Percentiles rank a stretch among this genome's conserved stretches.
Conservation (phyloP, 148 eudicot genomes). For the Cornus florida region DNA sequence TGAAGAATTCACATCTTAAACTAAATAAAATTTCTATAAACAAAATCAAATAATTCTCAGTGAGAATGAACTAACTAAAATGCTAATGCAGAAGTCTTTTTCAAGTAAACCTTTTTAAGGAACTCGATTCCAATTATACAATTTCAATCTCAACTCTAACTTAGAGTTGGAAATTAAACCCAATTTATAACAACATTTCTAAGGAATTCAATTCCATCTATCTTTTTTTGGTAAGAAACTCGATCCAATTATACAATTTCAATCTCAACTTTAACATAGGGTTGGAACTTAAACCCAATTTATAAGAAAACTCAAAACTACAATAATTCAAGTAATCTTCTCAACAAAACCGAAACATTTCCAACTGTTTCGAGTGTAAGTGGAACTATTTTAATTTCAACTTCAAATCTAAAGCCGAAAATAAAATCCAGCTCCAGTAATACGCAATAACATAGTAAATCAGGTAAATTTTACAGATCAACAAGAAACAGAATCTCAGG, state of each 20-base stretch:
- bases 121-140: not conserved
- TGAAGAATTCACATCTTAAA: not conserved
- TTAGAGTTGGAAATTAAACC: not conserved
- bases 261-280: not conserved
- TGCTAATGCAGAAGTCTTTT: conserved; percentile 3
- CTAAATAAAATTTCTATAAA: not conserved
- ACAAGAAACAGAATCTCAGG: not conserved
- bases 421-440: not conserved
- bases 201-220: not conserved
- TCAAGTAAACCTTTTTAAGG: not conserved
- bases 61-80: conserved; percentile 11
- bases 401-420: not conserved
- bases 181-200: not conserved
- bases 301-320: not conserved
- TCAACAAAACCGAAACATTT: not conserved
- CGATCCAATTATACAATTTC: not conserved
- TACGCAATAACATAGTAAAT: not conserved
- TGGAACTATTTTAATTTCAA: not conserved
- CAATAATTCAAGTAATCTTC: not conserved
- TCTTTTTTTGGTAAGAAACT: not conserved
- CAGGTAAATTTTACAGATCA: not conserved
- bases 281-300: not conserved
- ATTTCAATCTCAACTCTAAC: not conserved
- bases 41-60: conserved; percentile 1
- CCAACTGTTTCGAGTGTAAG: not conserved